Evolutionary conservation across 805 yeast species (phyloP).

Genomic region (Metschnikowia rubicola): DNA sequence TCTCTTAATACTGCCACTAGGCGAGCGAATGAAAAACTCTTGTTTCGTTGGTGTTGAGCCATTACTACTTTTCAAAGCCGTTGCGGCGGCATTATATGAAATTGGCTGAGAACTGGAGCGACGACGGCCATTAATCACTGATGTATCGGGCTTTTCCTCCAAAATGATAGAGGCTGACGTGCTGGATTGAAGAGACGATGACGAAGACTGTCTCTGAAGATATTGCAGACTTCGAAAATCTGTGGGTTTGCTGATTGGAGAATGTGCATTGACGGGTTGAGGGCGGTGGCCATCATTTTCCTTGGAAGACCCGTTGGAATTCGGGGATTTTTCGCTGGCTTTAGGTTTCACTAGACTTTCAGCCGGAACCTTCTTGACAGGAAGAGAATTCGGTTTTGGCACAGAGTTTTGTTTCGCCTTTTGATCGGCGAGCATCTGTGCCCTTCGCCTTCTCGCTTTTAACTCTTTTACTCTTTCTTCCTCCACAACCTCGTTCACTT

Average conservation of each 20-base stretch:
- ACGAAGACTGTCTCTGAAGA: slow-evolving; percentile 7
- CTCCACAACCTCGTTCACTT: slow-evolving; percentile 15
- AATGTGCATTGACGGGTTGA: background rate
- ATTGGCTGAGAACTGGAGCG: slow-evolving; percentile 39
- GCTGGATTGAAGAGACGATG: slow-evolving; percentile 9
- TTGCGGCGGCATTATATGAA: slow-evolving; percentile 26
- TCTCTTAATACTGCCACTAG: slow-evolving; percentile 13
- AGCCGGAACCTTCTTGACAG: background rate
- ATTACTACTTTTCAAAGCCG: slow-evolving; percentile 22
- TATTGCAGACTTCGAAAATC: slow-evolving; percentile 2
- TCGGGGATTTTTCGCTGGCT: background rate
- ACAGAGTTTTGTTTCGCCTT: background rate
- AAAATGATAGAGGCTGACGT: background rate
- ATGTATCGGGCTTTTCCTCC: slow-evolving; percentile 8
- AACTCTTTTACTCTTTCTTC: slow-evolving; percentile 6
- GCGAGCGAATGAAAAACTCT: slow-evolving; percentile 15
- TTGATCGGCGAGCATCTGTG: slow-evolving; percentile 1
- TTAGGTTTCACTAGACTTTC: background rate
- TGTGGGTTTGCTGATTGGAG: background rate
- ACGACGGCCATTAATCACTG: slow-evolving; percentile 23
- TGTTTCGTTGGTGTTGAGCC: slow-evolving; percentile 1
- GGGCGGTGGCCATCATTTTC: background rate
- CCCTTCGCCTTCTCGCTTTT: slow-evolving; percentile 4
- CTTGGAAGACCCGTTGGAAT: background rate
- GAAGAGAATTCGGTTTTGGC: background rate